Evolutionary conservation across 306 rosid species (phyloP).

Genomic region (Phaseolus lunatus): DNA sequence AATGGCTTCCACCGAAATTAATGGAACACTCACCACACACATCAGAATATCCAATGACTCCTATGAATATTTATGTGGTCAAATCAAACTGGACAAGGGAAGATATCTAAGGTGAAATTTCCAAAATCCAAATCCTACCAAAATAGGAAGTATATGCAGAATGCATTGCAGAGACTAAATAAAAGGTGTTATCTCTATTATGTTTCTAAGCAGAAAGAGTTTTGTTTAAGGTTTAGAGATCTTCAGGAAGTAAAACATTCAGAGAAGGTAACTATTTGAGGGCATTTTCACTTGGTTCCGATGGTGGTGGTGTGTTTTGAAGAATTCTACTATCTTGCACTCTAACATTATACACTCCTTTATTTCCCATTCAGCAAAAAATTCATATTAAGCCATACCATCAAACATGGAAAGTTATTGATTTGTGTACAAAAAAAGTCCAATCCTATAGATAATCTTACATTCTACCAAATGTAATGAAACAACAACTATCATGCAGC

Average conservation of each 20-base stretch:
- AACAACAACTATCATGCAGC: constrained; percentile 8
- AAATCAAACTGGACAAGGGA: not conserved
- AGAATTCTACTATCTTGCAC: not conserved
- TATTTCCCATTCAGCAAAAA: not conserved
- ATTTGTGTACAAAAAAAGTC: not conserved
- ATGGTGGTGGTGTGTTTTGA: not conserved
- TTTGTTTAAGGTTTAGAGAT: not conserved
- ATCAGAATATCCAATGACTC: not conserved
- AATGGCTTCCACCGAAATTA: not conserved
- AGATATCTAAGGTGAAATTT: not conserved
- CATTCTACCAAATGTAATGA: constrained; percentile 12
- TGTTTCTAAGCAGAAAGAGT: not conserved
- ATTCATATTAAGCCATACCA: not conserved
- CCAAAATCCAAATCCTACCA: not conserved
- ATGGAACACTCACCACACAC: not conserved
- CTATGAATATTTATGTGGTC: not conserved
- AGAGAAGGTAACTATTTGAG: not conserved
- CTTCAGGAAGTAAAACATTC: not conserved
- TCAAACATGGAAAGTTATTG: not conserved
- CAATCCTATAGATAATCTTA: not conserved
- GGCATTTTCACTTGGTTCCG: not conserved
- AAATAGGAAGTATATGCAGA: not conserved
- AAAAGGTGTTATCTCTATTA: not conserved
- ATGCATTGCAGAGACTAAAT: not conserved
- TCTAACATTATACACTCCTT: not conserved